Evolutionary conservation across 176 grass and related monocot genomes (phyloP).

Genomic region (Triticum turgidum): DNA sequence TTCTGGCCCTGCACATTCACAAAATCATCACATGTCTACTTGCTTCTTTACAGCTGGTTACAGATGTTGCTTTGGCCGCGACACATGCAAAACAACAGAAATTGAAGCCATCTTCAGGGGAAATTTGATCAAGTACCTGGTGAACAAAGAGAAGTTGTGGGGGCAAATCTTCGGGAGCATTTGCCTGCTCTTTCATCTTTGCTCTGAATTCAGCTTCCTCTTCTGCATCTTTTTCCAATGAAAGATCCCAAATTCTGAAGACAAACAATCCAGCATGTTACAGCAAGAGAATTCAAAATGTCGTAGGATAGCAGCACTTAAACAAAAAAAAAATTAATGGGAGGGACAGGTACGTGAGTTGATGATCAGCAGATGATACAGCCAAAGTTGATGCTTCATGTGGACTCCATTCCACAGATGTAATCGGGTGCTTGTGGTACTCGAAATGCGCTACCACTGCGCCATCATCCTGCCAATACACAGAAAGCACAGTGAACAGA

Average conservation of each 20-base stretch:
- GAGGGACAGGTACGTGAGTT: slow-evolving; percentile 60
- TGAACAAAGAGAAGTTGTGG: slow-evolving; percentile 93
- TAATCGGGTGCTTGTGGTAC: slow-evolving; percentile 87
- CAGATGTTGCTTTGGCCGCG: not conserved
- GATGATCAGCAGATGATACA: slow-evolving; percentile 80
- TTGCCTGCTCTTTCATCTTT: slow-evolving; percentile 77
- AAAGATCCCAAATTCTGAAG: slow-evolving; percentile 90
- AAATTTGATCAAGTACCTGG: slow-evolving; percentile 31
- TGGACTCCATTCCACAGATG: slow-evolving; percentile 90
- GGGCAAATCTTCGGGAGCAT: slow-evolving; percentile 82
- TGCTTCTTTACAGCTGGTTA: not conserved
- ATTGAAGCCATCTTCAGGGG: not conserved
- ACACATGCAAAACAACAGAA: not conserved
- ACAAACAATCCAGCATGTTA: not conserved
- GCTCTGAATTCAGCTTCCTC: slow-evolving; percentile 91
- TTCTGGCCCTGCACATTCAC: slow-evolving; percentile 69
- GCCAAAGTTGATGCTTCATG: slow-evolving; percentile 90
- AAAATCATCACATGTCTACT: slow-evolving; percentile 20
- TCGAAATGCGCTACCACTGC: slow-evolving; percentile 70
- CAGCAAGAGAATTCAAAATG: not conserved
- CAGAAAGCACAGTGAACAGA: not conserved
- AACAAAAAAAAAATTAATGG: not conserved
- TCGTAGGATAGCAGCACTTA: not conserved
- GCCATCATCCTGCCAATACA: slow-evolving; percentile 41
- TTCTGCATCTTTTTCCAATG: slow-evolving; percentile 80